Base-by-base conservation (phyloP, 192 early-diverging fungal genomes). In the Gaertneriomyces sp. region DNA sequence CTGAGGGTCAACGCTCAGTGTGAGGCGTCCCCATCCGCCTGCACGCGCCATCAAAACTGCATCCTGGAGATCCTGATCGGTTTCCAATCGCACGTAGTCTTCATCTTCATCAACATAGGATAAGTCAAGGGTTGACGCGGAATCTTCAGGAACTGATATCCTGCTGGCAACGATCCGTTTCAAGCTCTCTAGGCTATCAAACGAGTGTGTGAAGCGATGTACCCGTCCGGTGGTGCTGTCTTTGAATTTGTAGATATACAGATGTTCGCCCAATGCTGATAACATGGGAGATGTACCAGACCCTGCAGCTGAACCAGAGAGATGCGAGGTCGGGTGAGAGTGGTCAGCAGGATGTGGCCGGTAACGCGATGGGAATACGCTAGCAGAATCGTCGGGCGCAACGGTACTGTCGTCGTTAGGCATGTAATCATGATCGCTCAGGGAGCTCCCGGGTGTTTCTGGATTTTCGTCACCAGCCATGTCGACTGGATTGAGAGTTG, bases 101-200 rank as follows among this genome's bases (percentile, higher is more conserved):
- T 87, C 82, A 53, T 98, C 95, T 60, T 98, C 95, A 68, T 98
- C 95, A 61, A 91, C 72, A 67, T 95, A 98, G 11, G 56, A 65
- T 17, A 79, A 40, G 6, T 20, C 11, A 7, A 44, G 51, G 47
- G 47, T 41, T 20, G 9, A 3, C 5, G 16, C 49, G 11, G 17
- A 2, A 19, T 19, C 50, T 6, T 16, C 14, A 0, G 49, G 49
- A 20, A 64, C 25, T 5, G 19, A n/a, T 9, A 64, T 46, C 42
- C 47, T 66, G 4, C 7, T 16, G 19, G 64, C 64, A 17, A 66
- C 45, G 19, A 44, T 4, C 8, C 40, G 46, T 8, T 45, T 52
- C 6, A 66, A 41, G 7, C 12, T 14, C 11, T 12, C 39, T 2
- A 76, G 52, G 42, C 56, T 25, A 40, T 56, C 19, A 20, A 60